These are phyloP conservation scores for Fusarium penzigii DNA, from an alignment of 2,329 filamentous ascomycete genomes.

Conservation along the genomic window DNA sequence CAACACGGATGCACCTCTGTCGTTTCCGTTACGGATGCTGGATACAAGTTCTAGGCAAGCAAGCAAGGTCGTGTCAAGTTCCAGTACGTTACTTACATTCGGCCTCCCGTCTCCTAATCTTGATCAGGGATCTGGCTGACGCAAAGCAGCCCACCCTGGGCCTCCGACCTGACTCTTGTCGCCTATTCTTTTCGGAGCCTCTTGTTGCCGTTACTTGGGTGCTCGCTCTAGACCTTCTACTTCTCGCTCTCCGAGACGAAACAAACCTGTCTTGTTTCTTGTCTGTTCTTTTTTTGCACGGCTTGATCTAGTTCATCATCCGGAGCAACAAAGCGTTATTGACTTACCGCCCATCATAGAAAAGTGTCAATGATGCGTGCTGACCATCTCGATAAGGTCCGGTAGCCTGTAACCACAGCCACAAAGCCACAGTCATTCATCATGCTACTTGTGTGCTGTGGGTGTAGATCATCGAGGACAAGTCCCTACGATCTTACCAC, in stretches of 20 bases:
- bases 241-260: conserved; percentile 1
- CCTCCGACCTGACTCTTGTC: conserved; percentile 25
- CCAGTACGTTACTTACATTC: too few relatives aligned
- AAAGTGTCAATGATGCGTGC: too few relatives aligned
- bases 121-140: conserved; percentile 29
- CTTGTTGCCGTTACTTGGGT: conserved; percentile 16
- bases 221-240: conserved; percentile 9
- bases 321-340: too few relatives aligned
- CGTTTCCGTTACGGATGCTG: conserved; percentile 12
- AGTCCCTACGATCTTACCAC: too few relatives aligned
- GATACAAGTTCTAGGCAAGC: too few relatives aligned
- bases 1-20: conserved; percentile 10
- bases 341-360: too few relatives aligned
- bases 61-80: too few relatives aligned
- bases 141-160: conserved; percentile 21
- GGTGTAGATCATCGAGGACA: too few relatives aligned
- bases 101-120: conserved; percentile 25
- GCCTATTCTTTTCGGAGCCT: conserved; percentile 19
- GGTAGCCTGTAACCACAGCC: too few relatives aligned
- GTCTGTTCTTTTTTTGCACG: background rate
- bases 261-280: background rate
- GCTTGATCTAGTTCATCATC: background rate
- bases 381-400: too few relatives aligned
- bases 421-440: too few relatives aligned
- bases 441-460: too few relatives aligned